Base-by-base conservation (phyloP, 2,329 filamentous ascomycete species). In the Pseudofabraea citricarpa region DNA sequence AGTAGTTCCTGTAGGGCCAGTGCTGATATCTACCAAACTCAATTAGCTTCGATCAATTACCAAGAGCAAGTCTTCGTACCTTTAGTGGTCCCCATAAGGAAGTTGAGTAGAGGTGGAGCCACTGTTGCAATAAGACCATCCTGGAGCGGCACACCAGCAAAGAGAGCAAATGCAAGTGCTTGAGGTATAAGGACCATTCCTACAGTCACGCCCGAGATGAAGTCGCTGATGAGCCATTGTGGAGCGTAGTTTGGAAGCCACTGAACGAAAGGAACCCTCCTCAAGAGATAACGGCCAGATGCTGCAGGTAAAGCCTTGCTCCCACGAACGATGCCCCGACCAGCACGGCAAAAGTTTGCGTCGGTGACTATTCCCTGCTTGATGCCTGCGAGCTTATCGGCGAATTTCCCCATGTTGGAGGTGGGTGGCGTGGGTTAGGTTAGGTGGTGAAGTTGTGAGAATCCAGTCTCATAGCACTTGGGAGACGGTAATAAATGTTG, bases 221-320 rank as follows among this genome's bases (percentile, higher is more conserved):
- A 60, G 54, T 85, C 80, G 54, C 78, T 77, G 15, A 79, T 48
- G 2, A 83, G 55, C 80, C 79, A 85, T 69, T 71, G 64, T 8
- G 69, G 71, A 16, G 78, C 70, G 59, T 84, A 84, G 40, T 68
- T 69, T 12, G 81, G 79, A 2, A 83, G 66, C 80, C 80, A 84
- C 41, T 78, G 45, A 9, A 72, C 63, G 31, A 83, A 76, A 2
- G 81, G 81, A 2, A 81, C 65, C 56, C 83, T 84, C 49, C 81
- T 76, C 26, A 71, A 50, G 8, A 78, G 62, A 55, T 85, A 84
- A 45, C 79, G 71, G 5, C 62, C 68, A 2, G 77, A 63, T 13
- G 72, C 75, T 6, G 72, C 43, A 44, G 43, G 47, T 19, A 52
- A 32, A 10, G 44, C 44, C 39, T 36, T 45, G 5, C 31, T 46